Conservation (phyloP, 2,329 filamentous ascomycete species). For the Grosmannia penicillata region DNA sequence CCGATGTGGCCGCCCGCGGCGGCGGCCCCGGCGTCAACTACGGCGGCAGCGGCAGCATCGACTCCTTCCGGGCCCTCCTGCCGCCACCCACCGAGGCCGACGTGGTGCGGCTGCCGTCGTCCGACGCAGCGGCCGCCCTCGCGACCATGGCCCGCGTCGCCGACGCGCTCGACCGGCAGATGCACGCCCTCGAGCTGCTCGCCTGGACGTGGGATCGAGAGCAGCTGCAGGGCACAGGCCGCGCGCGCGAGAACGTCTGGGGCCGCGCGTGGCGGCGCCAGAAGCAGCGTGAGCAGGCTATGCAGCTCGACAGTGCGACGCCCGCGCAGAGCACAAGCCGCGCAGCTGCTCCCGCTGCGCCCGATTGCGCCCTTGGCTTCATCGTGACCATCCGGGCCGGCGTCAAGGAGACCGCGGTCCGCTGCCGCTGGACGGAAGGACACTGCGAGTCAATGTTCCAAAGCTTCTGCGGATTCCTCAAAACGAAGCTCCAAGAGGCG, state of each 20-base stretch:
- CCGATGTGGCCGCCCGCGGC: conserved; percentile 28
- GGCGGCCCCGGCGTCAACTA: conserved; percentile 16
- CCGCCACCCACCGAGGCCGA: conserved; percentile 26
- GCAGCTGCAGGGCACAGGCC: conserved; percentile 41
- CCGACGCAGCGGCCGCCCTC: not conserved
- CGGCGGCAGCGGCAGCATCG: conserved; percentile 18
- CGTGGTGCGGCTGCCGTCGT: conserved; percentile 18
- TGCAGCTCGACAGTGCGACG: not conserved
- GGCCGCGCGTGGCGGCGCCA: conserved; percentile 56
- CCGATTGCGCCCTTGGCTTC: conserved; percentile 39
- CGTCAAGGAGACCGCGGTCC: conserved; percentile 26
- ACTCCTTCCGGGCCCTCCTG: conserved; percentile 23
- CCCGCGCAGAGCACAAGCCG: too few species aligned
- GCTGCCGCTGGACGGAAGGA: conserved; percentile 62
- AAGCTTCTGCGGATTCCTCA: conserved; percentile 74
- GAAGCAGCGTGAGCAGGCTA: conserved; percentile 23
- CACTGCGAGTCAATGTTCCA: conserved; percentile 61
- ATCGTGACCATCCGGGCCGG: conserved; percentile 32
- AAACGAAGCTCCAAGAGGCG: conserved; percentile 30
- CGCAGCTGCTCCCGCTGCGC: not conserved
- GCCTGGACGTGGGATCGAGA: conserved; percentile 49
- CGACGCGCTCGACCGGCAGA: conserved; percentile 23
- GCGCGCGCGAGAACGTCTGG: conserved; percentile 63
- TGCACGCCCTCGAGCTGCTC: conserved; percentile 41
- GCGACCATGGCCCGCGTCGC: conserved; percentile 19